Percentiles rank a stretch among this genome's conserved stretches.
Conservation (phyloP, 2,329 filamentous ascomycete genomes). For the Cordyceps pruinosa region DNA sequence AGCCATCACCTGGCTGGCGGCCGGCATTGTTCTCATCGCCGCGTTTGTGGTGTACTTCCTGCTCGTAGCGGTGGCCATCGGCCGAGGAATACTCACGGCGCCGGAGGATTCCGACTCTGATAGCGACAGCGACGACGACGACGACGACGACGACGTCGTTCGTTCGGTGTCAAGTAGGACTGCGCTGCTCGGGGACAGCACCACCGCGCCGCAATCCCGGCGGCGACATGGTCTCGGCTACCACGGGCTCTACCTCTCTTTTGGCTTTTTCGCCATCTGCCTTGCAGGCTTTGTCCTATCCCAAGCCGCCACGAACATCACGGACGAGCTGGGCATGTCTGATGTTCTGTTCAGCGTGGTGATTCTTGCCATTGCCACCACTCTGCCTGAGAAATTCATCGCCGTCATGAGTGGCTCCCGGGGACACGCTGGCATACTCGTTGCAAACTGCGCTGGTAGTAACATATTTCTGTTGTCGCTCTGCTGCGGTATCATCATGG, state of each 20-base stretch:
- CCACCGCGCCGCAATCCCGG: conserved; percentile 12
- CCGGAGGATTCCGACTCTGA: background rate
- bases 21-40: background rate
- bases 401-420: conserved; percentile 40
- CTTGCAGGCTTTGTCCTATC: conserved; percentile 44
- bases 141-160: background rate
- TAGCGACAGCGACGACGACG: background rate
- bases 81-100: background rate
- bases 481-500: conserved; percentile 36
- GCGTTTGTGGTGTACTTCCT: background rate
- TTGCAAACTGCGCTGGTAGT: conserved; percentile 46
- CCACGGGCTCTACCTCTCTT: conserved; percentile 29
- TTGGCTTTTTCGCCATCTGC: conserved; percentile 39
- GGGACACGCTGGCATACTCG: conserved; percentile 42
- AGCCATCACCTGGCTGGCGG: background rate
- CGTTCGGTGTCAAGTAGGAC: background rate
- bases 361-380: conserved; percentile 44
- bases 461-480: conserved; percentile 50
- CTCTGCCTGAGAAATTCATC: conserved; percentile 46
- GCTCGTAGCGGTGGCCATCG: background rate
- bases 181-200: background rate
- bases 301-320: conserved; percentile 36
- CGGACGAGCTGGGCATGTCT: conserved; percentile 35
- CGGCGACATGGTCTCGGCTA: conserved; percentile 15
- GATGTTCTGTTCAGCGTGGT: conserved; percentile 40